These are phyloP conservation scores for Aspergillaceae sp. DNA, from an alignment of 2,329 filamentous ascomycete species.

Conservation along the genomic window DNA sequence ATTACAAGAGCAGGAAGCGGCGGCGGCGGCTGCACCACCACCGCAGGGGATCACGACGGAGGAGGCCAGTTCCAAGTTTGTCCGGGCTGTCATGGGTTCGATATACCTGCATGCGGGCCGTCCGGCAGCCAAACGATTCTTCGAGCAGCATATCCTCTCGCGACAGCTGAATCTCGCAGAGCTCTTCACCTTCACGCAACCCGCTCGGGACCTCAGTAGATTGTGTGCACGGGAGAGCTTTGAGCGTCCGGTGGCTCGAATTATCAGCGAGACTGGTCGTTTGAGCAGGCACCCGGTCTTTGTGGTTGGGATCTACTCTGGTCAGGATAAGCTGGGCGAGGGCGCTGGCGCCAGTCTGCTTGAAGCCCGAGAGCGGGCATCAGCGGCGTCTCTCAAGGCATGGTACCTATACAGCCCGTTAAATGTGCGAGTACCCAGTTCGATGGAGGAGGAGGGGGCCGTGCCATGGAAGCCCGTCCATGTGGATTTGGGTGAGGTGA, in stretches of 20 bases:
- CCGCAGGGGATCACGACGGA: constrained; percentile 40
- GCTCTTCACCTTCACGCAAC: constrained; percentile 77
- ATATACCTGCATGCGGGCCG: constrained; percentile 79
- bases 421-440: constrained; percentile 58
- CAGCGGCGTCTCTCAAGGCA: constrained; percentile 75
- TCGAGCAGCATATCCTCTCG: constrained; percentile 73
- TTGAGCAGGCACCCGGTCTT: constrained; percentile 78
- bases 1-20: not conserved
- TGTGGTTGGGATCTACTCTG: constrained; percentile 89
- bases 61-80: constrained; percentile 63
- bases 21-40: constrained; percentile 13
- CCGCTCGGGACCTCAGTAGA: constrained; percentile 71
- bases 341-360: constrained; percentile 71
- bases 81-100: constrained; percentile 73
- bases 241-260: constrained; percentile 72
- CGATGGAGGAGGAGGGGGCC: constrained; percentile 55
- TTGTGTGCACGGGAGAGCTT: constrained; percentile 87
- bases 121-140: constrained; percentile 70
- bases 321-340: constrained; percentile 83
- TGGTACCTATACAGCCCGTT: constrained; percentile 94
- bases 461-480: constrained; percentile 58
- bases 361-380: constrained; percentile 67
- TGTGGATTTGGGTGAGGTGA: constrained; percentile 63
- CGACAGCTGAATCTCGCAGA: constrained; percentile 65
- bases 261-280: constrained; percentile 86